phyloP scores from a whole-genome alignment of 2,329 filamentous ascomycete species.

The Alternaria sp. region DNA sequence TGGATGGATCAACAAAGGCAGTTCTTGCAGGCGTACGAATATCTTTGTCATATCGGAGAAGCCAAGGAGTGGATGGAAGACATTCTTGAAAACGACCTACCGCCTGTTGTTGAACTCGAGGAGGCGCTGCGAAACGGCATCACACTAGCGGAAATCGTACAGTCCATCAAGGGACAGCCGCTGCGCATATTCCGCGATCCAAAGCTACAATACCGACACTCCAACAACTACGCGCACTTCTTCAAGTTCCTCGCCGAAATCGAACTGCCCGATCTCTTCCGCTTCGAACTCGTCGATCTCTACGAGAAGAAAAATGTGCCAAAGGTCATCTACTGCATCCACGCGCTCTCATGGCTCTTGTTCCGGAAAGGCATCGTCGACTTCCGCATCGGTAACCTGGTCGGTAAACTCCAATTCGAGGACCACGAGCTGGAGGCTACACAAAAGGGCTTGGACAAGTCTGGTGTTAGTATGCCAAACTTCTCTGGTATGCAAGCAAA shows the following conservation, averaged over 20 bases:
- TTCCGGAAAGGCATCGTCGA: slow-evolving; percentile 94
- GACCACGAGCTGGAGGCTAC: slow-evolving; percentile 97
- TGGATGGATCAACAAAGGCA: slow-evolving; percentile 99
- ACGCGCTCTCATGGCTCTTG: slow-evolving; percentile 96
- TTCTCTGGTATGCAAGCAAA: slow-evolving; percentile 97
- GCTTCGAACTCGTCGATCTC: slow-evolving; percentile 95
- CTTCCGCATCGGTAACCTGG: slow-evolving; percentile 95
- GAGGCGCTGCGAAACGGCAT: slow-evolving; percentile 93
- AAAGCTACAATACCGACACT: slow-evolving; percentile 91
- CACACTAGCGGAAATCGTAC: slow-evolving; percentile 91
- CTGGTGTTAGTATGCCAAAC: slow-evolving; percentile 94
- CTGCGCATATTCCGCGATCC: slow-evolving; percentile 86
- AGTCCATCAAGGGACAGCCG: slow-evolving; percentile 79
- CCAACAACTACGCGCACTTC: slow-evolving; percentile 97
- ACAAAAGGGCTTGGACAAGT: slow-evolving; percentile 95
- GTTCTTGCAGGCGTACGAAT: slow-evolving; percentile 96
- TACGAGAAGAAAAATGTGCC: slow-evolving; percentile 99
- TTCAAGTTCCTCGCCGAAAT: slow-evolving; percentile 93
- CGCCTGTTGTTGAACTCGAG: slow-evolving; percentile 91
- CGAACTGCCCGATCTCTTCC: slow-evolving; percentile 91
- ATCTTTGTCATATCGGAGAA: slow-evolving; percentile 98
- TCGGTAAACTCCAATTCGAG: slow-evolving; percentile 96
- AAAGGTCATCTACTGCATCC: slow-evolving; percentile 98
- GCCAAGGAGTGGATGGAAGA: slow-evolving; percentile 99
- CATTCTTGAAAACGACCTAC: slow-evolving; percentile 83